Percentiles rank a stretch among this genome's conserved stretches.
These are phyloP conservation scores for Amylostereum chailletii DNA, from an alignment of 1,284 basidiomycete genomes.

Conservation along the genomic window DNA sequence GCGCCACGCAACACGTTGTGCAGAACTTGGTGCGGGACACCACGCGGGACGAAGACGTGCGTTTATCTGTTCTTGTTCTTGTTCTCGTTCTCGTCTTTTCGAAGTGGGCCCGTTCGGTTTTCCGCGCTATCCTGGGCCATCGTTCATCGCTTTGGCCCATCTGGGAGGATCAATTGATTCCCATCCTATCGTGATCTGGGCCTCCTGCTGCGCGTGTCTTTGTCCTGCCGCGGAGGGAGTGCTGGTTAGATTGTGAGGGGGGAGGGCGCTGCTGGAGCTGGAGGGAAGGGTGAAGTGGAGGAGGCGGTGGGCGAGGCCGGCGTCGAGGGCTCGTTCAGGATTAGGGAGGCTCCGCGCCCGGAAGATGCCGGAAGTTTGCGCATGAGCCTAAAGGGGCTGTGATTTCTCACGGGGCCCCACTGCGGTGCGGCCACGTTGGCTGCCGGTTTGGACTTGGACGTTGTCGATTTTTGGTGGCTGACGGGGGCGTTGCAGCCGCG, in stretches of 20 bases:
- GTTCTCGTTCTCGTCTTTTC: slow-evolving; percentile 8
- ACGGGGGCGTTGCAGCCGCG: slow-evolving; percentile 59
- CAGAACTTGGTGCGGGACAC: slow-evolving; percentile 87
- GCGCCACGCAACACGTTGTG: slow-evolving; percentile 91
- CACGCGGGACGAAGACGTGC: slow-evolving; percentile 86
- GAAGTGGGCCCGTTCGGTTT: slow-evolving; percentile 1
- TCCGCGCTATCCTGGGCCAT: slow-evolving; percentile 4
- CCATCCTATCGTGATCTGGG: slow-evolving; percentile 1
- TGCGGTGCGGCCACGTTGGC: no score
- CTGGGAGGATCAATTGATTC: slow-evolving; percentile 4
- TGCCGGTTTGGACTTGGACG: no score
- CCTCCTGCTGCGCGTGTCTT: no score
- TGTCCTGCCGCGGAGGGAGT: no score
- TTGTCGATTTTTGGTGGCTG: slow-evolving; percentile 14
- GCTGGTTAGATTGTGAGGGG: no score
- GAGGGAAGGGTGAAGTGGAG: no score
- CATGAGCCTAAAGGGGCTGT: slow-evolving; percentile 6
- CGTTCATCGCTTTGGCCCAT: background rate
- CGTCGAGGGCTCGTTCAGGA: no score
- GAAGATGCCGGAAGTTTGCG: background rate
- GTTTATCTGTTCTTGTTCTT: slow-evolving; percentile 28
- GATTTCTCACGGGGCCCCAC: no score
- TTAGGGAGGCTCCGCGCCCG: no score
- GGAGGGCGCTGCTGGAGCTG: no score
- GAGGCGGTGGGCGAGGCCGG: no score